These are phyloP conservation scores for Raddia distichophylla DNA, from an alignment of 176 grass and related monocot genomes.

Conservation along the genomic window DNA sequence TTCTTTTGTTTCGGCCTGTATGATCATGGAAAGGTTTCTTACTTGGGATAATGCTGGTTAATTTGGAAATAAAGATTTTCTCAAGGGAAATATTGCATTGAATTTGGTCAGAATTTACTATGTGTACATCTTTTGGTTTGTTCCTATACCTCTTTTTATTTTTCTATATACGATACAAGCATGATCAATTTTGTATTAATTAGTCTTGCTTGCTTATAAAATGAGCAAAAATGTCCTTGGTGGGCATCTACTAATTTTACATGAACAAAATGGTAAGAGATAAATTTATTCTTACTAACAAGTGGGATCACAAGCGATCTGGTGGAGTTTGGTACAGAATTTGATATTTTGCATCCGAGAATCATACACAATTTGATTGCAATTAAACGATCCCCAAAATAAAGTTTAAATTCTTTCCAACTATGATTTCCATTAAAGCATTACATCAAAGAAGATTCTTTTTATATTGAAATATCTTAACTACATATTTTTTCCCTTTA, in stretches of 20 bases:
- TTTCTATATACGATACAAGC: background rate
- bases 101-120: background rate
- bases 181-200: background rate
- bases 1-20: background rate
- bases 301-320: background rate
- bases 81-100: background rate
- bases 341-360: background rate
- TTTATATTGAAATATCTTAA: constrained; percentile 18
- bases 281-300: background rate
- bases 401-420: background rate
- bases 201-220: background rate
- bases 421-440: background rate
- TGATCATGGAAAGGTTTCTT: constrained; percentile 32
- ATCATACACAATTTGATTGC: background rate
- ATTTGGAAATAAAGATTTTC: background rate
- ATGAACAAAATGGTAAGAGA: background rate
- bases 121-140: constrained; percentile 14
- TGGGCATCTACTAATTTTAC: background rate
- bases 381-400: background rate
- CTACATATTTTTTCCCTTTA: constrained; percentile 16
- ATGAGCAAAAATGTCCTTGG: background rate
- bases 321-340: background rate
- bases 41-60: background rate
- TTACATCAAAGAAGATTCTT: constrained; percentile 1
- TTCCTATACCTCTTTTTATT: background rate